Conservation (phyloP, 345 rosid genomes). For the Rhodamnia argentea region DNA sequence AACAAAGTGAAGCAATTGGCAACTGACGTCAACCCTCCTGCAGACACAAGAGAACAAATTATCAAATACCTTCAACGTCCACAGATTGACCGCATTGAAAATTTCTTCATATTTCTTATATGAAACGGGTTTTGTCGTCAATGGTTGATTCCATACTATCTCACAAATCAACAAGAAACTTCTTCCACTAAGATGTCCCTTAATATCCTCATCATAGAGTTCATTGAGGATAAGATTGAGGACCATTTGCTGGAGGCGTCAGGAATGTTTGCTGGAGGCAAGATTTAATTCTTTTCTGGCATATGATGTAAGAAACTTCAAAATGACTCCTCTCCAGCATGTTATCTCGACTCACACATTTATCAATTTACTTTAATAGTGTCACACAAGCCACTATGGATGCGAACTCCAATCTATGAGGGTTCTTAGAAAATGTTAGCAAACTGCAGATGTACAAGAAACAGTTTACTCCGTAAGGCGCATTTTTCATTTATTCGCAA, state of each 20-base stretch:
- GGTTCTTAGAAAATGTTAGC: neutral
- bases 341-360: neutral
- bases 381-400: neutral
- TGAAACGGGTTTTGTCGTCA: neutral
- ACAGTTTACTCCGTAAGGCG: neutral
- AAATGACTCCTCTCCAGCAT: neutral
- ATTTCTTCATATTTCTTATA: neutral
- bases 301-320: neutral
- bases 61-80: neutral
- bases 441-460: neutral
- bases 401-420: neutral
- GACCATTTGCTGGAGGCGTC: neutral
- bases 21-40: neutral
- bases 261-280: neutral
- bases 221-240: neutral
- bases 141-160: neutral
- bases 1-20: neutral
- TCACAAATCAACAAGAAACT: neutral
- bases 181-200: neutral
- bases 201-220: neutral
- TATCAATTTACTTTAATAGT: neutral
- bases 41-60: neutral
- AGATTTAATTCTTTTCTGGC: neutral
- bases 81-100: neutral
- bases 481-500: neutral